Evolutionary conservation across 306 rosid genomes (phyloP).

Genomic region (Dryas octopetala): DNA sequence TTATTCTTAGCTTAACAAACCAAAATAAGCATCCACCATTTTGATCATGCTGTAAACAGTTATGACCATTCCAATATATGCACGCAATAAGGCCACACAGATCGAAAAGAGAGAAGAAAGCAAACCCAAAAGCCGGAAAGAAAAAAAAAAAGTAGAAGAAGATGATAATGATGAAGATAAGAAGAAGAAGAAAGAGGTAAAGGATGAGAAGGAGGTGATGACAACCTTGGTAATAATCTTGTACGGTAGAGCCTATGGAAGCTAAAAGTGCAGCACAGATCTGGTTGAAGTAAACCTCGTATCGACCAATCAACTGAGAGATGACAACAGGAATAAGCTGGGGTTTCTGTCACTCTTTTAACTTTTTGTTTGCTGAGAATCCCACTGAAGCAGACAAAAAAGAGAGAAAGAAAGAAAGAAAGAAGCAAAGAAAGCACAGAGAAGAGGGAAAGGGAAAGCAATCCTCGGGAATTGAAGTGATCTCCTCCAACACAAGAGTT

Average conservation of each 20-base stretch:
- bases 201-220: neutral
- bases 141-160: constrained; percentile 10
- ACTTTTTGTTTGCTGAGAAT: constrained; percentile 9
- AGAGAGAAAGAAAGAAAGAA: constrained; percentile 19
- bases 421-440: constrained; percentile 19
- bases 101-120: neutral
- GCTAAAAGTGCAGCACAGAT: constrained; percentile 33
- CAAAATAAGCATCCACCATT: neutral
- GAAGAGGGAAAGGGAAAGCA: constrained; percentile 23
- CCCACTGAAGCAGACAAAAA: constrained; percentile 33
- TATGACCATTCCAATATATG: neutral
- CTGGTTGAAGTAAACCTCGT: constrained; percentile 43
- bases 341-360: constrained; percentile 21
- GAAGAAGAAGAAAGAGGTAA: neutral
- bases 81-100: neutral
- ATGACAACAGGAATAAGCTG: constrained; percentile 4
- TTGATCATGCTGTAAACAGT: too few relatives aligned
- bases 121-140: constrained; percentile 4
- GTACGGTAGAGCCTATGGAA: constrained; percentile 11
- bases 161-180: neutral
- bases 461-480: constrained; percentile 62
- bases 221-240: constrained; percentile 39
- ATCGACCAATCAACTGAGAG: constrained; percentile 25
- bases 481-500: neutral
- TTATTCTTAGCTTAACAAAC: neutral